These are phyloP conservation scores for Urochloa ruziziensis DNA, from an alignment of 176 grass and related monocot species.

Conservation along the genomic window DNA sequence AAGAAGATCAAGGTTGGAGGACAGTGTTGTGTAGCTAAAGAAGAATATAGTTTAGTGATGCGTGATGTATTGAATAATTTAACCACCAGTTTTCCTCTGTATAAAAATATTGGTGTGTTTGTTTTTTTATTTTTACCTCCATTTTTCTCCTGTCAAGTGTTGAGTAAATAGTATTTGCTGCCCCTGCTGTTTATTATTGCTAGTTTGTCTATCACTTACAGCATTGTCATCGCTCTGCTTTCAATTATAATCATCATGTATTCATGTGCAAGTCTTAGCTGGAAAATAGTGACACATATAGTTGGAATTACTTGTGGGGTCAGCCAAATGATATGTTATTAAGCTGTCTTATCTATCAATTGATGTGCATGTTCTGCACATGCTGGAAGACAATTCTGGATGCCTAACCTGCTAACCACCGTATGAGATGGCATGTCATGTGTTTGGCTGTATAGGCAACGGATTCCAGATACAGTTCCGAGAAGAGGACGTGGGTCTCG, in stretches of 20 bases:
- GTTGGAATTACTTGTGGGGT: neutral
- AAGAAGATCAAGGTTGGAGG: constrained; percentile 26
- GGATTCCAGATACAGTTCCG: neutral
- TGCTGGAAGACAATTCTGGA: neutral
- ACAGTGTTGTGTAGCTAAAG: constrained; percentile 42
- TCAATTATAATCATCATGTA: neutral
- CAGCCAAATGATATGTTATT: neutral
- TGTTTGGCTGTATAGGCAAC: constrained; percentile 1
- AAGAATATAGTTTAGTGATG: constrained; percentile 30
- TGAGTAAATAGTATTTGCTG: neutral
- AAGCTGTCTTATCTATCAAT: neutral
- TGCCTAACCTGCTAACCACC: neutral
- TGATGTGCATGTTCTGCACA: neutral
- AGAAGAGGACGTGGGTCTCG: neutral
- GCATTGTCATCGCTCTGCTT: neutral
- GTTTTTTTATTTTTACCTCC: neutral
- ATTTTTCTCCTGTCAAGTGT: neutral
- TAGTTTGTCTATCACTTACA: neutral
- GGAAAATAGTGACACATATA: neutral
- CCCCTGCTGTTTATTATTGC: neutral
- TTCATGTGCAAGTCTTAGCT: neutral
- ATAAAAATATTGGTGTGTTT: constrained; percentile 32
- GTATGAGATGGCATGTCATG: neutral
- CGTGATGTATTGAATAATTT: constrained; percentile 48
- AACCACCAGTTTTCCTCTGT: constrained; percentile 27